Base-by-base conservation (phyloP, 768 basidiomycete genomes). In the Glaciozyma martinii region DNA sequence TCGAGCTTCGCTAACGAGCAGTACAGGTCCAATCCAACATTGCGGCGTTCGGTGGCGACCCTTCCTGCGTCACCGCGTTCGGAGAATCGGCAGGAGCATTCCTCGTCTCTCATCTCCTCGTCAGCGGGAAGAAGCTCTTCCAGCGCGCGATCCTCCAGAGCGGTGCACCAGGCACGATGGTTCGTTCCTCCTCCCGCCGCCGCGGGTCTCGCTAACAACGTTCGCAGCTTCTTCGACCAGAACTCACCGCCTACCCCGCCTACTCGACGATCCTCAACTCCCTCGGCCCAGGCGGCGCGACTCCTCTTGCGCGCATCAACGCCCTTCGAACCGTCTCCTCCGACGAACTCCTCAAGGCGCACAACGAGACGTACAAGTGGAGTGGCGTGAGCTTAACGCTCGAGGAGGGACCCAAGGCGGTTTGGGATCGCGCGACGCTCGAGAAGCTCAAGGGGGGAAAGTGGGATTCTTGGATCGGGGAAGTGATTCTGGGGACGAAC, bases 81-180 rank as follows among this genome's bases (percentile, higher is more conserved):
- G 84, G 83, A n/a, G 79, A 84, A 66, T 81, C 80, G 49, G 83
- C 83, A 0, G 83, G 83, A 9, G 81, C 83, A 25, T 59, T 76
- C 79, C 32, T 80, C 50, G 77, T 78, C 66, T 76, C 75, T 3
- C 71, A 66, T 29, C 69, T 79, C 16, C 63, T 70, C 56, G 63
- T 65, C 13, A 37, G 40, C n/a, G 66, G 69, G 21, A 64, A 60
- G 33, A n/a, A 19, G 37, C 58, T 70, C 6, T 70, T 70, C 50
- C 29, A 49, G 15, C 40, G 56, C 6, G 69, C 66, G 0, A 67
- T 70, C 33, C 50, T 66, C 23, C 62, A 65, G 61, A 59, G 56
- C 21, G 69, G 66, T 6, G 69, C 69, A 0, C 63, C 59, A 9
- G 56, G 53, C 15, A 70, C 69, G 10, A 64, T 67, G 65, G 69